Base-by-base conservation (phyloP, 768 basidiomycete species). In the Leucocoprinus birnbaumii region DNA sequence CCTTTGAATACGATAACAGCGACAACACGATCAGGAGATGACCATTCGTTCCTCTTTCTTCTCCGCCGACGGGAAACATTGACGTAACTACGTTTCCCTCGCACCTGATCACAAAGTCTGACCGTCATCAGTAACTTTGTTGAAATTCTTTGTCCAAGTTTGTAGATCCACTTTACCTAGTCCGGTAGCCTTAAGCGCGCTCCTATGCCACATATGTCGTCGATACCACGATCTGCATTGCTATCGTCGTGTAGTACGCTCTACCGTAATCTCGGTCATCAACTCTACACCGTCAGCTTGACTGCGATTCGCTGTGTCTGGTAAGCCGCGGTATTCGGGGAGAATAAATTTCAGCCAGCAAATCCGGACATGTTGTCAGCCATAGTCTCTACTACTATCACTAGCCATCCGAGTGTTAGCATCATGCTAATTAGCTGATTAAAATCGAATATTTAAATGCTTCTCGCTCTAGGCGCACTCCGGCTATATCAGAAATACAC, bases 21-120 rank as follows among this genome's bases (percentile, higher is more conserved):
- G 68, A 72, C 51, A 57, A 57, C 25, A 72, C 68, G 19, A 63
- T 72, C 49, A 65, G 61, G 48, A 42, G 58, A 53, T 68, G 60
- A 64, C 42, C 16, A 18, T 13, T 19, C 6, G 9, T 40, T 16
- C 18, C 42, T 57, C 8, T 38, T 26, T 50, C 21, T 13, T 37
- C 18, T 31, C 43, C 19, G 34, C 18, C 19, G 42, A 44, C 7
- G 26, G 4, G 24, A 31, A 18, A 25, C 25, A 16, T 24, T 37
- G 35, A 49, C n/a, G n/a, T n/a, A n/a, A n/a, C n/a, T n/a, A n/a
- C n/a, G n/a, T n/a, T 19, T 9, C 7, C 35, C 9, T 31, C 21
- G 35, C 40, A 51, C 47, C 26, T n/a, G 38, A 41, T 26, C 40
- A 51, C 14, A 4, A 16, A 14, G 8, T 41, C 40, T 41, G 40